These are phyloP conservation scores for Huntiella moniliformis DNA, from an alignment of 2,329 filamentous ascomycete genomes.

Conservation along the genomic window DNA sequence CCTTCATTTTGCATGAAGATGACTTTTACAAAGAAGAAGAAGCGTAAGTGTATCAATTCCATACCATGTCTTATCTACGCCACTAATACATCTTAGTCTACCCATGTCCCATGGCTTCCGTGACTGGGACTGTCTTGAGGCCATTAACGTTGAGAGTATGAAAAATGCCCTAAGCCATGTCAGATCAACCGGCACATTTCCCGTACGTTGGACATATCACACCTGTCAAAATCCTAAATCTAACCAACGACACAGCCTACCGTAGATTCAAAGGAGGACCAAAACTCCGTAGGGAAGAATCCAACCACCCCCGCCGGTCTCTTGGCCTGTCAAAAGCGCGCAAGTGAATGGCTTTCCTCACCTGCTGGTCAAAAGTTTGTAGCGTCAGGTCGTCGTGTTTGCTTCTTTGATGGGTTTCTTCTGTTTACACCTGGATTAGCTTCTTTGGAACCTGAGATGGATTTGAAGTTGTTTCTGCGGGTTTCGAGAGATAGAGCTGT, in stretches of 20 bases:
- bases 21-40: conserved; percentile 81
- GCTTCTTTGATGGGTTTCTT: conserved; percentile 75
- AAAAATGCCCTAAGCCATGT: conserved; percentile 50
- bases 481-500: conserved; percentile 47
- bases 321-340: conserved; percentile 25
- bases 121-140: conserved; percentile 82
- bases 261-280: conserved; percentile 30
- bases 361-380: conserved; percentile 25
- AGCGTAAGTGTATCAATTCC: conserved; percentile 30
- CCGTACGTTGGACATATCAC: conserved; percentile 31
- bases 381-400: conserved; percentile 27
- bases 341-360: conserved; percentile 27
- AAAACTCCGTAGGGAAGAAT: conserved; percentile 39
- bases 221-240: background rate
- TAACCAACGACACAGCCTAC: conserved; percentile 14
- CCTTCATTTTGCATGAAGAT: conserved; percentile 82
- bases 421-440: conserved; percentile 45
- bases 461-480: conserved; percentile 62
- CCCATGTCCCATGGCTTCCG: conserved; percentile 33
- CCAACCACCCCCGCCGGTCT: conserved; percentile 32
- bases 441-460: conserved; percentile 41
- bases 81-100: conserved; percentile 2
- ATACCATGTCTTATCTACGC: background rate
- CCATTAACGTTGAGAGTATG: conserved; percentile 55
- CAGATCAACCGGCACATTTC: conserved; percentile 44